These are phyloP conservation scores for Coniosporium apollinis DNA, from an alignment of 495 filamentous ascomycete species.

Conservation along the genomic window DNA sequence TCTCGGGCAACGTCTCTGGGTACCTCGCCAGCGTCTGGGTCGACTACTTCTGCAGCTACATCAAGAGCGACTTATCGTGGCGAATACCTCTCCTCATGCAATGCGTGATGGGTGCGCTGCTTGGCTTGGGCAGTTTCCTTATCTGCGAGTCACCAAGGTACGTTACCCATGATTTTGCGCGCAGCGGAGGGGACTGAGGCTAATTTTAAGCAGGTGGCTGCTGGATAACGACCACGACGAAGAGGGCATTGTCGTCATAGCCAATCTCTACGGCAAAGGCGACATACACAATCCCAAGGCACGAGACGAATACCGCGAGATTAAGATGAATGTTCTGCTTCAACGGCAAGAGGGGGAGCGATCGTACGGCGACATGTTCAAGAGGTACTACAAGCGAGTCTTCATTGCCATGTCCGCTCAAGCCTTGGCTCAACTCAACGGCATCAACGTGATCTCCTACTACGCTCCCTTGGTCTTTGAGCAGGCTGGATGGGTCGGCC, in stretches of 20 bases:
- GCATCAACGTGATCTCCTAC: conserved; percentile 98
- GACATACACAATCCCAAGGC: conserved; percentile 87
- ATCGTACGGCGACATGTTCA: conserved; percentile 89
- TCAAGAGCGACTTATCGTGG: conserved; percentile 75
- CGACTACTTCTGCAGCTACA: conserved; percentile 91
- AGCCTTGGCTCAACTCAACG: conserved; percentile 86
- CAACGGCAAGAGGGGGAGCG: conserved; percentile 89
- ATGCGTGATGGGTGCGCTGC: conserved; percentile 76
- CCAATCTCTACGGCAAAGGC: conserved; percentile 88
- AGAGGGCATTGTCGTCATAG: conserved; percentile 94
- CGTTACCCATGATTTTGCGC: too few relatives aligned
- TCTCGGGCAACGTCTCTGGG: conserved; percentile 88
- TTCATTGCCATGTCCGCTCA: conserved; percentile 99
- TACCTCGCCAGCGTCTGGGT: conserved; percentile 97
- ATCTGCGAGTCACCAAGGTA: conserved; percentile 95
- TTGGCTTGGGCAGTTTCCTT: conserved; percentile 70
- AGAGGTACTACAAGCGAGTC: conserved; percentile 74
- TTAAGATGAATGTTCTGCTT: conserved; percentile 92
- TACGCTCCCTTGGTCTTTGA: conserved; percentile 96
- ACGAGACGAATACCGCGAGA: conserved; percentile 87
- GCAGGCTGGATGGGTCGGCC: conserved; percentile 82
- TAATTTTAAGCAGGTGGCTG: conserved; percentile 52
- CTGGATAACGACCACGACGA: conserved; percentile 97
- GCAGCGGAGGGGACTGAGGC: too few relatives aligned
- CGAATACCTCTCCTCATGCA: conserved; percentile 82